These are phyloP conservation scores for Thelephora terrestris DNA, from an alignment of 1,284 basidiomycete genomes.

Conservation along the genomic window DNA sequence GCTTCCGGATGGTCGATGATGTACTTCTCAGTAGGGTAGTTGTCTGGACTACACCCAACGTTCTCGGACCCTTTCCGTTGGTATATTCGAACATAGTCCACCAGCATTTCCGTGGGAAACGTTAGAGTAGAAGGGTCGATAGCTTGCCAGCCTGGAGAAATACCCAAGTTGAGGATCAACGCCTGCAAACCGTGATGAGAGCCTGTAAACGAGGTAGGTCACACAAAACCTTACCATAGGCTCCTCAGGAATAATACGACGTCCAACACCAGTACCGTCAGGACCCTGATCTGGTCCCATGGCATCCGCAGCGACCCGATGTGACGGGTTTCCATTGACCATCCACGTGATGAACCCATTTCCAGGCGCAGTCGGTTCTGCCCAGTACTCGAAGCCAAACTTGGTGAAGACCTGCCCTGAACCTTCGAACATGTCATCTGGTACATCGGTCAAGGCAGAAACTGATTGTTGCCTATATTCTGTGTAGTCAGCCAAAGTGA, in stretches of 20 bases:
- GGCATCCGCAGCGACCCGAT: conserved; percentile 43
- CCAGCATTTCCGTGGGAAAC: conserved; percentile 31
- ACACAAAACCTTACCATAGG: conserved; percentile 39
- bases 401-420: conserved; percentile 35
- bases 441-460: conserved; percentile 38
- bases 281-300: conserved; percentile 42
- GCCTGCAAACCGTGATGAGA: conserved; percentile 16
- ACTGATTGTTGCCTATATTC: conserved; percentile 42
- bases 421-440: conserved; percentile 46
- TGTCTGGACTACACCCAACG: conserved; percentile 46
- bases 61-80: conserved; percentile 33
- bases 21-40: conserved; percentile 42
- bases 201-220: not conserved
- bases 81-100: conserved; percentile 59
- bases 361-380: conserved; percentile 39
- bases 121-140: conserved; percentile 30
- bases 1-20: conserved; percentile 25
- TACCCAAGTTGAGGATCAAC: conserved; percentile 31
- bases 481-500: not conserved
- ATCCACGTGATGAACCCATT: conserved; percentile 62
- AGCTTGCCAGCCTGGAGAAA: conserved; percentile 42
- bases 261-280: conserved; percentile 38
- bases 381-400: conserved; percentile 61
- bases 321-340: conserved; percentile 39
- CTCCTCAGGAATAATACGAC: conserved; percentile 41